phyloP scores from a whole-genome alignment of 176 grass and related monocot genomes.

The Musa itinerans region DNA sequence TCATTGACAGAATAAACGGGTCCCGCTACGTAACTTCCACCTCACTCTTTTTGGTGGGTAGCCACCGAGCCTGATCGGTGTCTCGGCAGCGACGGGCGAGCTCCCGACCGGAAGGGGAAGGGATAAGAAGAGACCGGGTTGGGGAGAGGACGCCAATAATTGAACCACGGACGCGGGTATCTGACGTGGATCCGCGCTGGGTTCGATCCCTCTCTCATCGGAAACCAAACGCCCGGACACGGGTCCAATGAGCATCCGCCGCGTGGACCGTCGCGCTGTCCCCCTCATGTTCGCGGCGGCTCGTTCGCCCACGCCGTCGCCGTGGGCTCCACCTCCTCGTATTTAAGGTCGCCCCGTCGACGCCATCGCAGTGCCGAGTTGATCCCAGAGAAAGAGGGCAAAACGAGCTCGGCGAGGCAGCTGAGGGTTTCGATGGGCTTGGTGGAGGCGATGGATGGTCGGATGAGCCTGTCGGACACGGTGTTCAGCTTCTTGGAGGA shows the following conservation, averaged over 20 bases:
- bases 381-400: neutral
- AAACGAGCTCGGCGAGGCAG: neutral
- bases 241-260: neutral
- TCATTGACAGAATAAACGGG: too few species aligned
- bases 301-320: constrained; percentile 3
- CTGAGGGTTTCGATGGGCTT: neutral
- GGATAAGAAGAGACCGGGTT: too few species aligned
- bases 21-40: too few species aligned
- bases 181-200: constrained; percentile 23
- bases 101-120: too few species aligned
- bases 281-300: constrained; percentile 9
- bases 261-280: neutral
- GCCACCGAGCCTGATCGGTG: too few species aligned
- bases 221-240: neutral
- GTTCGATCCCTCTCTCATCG: neutral
- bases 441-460: constrained; percentile 9
- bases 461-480: constrained; percentile 63
- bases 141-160: neutral
- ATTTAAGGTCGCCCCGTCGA: neutral
- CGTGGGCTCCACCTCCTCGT: neutral
- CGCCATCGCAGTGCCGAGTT: neutral
- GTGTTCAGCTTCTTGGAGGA: constrained; percentile 56
- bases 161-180: neutral
- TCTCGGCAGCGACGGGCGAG: neutral
- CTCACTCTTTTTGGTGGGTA: too few species aligned